Conservation (phyloP, 805 yeast genomes). For the Candida wancherniae region DNA sequence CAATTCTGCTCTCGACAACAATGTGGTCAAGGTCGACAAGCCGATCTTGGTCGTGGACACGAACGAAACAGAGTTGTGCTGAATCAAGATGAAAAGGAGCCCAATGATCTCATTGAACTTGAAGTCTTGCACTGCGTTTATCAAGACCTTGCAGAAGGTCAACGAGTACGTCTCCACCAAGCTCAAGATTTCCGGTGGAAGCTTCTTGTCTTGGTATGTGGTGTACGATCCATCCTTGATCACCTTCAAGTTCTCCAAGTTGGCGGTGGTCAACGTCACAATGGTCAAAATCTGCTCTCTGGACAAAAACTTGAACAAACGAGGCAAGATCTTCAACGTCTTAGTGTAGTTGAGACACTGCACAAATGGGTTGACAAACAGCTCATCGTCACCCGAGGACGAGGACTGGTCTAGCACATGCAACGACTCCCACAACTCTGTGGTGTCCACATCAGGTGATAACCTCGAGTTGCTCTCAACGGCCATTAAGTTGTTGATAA, state of each 20-base stretch:
- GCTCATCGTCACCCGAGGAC: constrained; percentile 44
- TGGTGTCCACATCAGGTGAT: constrained; percentile 31
- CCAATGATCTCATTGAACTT: constrained; percentile 75
- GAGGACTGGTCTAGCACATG: constrained; percentile 62
- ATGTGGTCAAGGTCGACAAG: constrained; percentile 79
- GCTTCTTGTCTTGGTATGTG: constrained; percentile 45
- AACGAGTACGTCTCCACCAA: constrained; percentile 74
- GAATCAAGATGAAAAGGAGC: constrained; percentile 62
- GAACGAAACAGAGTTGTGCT: constrained; percentile 66
- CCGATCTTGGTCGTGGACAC: constrained; percentile 74
- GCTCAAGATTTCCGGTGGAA: constrained; percentile 51
- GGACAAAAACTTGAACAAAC: constrained; percentile 77
- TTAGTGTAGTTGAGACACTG: constrained; percentile 80
- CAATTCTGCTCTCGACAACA: constrained; percentile 86
- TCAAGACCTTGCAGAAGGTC: constrained; percentile 78
- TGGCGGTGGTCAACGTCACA: constrained; percentile 72
- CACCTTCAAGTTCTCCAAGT: constrained; percentile 74
- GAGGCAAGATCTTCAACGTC: constrained; percentile 82
- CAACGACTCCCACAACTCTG: constrained; percentile 69
- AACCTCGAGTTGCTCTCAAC: constrained; percentile 60
- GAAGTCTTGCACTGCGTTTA: constrained; percentile 78
- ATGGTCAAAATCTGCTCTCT: constrained; percentile 73
- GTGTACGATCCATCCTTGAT: constrained; percentile 76
- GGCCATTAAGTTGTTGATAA: constrained; percentile 70
- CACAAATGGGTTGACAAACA: constrained; percentile 70